These are phyloP conservation scores for Rhizoctonia solani DNA, from an alignment of 1,284 basidiomycete genomes.

Conservation along the genomic window DNA sequence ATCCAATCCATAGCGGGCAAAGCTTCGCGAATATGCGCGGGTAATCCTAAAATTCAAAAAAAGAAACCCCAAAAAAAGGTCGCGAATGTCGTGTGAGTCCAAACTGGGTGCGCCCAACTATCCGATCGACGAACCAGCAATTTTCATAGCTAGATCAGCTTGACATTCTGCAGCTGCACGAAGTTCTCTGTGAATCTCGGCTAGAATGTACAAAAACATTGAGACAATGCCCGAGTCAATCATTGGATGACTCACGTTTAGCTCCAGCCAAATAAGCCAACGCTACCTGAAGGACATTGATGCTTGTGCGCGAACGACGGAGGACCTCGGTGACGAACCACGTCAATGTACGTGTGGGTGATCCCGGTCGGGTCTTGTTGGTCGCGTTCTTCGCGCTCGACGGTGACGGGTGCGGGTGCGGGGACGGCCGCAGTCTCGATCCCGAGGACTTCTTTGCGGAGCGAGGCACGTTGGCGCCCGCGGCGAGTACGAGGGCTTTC, in stretches of 20 bases:
- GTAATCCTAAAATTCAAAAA: not conserved
- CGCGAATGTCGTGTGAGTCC: conserved; percentile 1
- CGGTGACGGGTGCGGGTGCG: not conserved
- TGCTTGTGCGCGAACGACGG: conserved; percentile 35
- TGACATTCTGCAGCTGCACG: conserved; percentile 13
- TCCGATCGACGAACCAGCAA: conserved; percentile 22
- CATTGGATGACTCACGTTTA: not conserved
- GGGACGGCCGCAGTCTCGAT: not conserved
- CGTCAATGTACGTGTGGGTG: not conserved
- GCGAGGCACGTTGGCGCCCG: conserved; percentile 17
- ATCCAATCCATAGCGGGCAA: conserved; percentile 5
- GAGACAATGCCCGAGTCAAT: not conserved
- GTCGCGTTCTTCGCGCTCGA: not conserved
- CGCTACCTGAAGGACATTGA: conserved; percentile 38
- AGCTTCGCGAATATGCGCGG: not conserved
- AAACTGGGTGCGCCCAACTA: not conserved
- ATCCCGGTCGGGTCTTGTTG: conserved; percentile 1
- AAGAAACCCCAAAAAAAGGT: not conserved
- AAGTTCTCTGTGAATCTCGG: conserved; percentile 25
- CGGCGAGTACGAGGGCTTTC: conserved; percentile 1
- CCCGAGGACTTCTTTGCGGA: conserved; percentile 10
- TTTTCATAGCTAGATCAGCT: not conserved
- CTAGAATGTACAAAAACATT: not conserved
- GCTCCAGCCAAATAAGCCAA: conserved; percentile 35
- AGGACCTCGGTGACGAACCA: conserved; percentile 38